Evolutionary conservation across 306 rosid genomes (phyloP).

Genomic region (Pterocarpus macrocarpus): DNA sequence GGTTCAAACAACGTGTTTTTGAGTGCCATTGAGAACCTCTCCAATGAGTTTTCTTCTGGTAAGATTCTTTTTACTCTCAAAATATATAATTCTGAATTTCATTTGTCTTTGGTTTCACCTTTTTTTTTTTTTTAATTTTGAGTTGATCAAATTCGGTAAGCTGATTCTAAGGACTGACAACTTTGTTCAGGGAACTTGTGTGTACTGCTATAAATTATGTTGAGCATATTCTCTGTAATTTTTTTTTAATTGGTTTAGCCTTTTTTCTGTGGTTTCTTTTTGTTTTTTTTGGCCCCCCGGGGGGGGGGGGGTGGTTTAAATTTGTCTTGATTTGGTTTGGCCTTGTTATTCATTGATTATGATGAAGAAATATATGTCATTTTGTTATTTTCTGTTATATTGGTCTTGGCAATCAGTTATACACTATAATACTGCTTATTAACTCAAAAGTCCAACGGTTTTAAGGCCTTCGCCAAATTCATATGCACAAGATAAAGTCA

Average conservation of each 20-base stretch:
- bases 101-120: background rate
- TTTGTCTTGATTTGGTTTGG: conserved; percentile 1
- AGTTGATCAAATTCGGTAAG: too few relatives aligned
- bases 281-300: too few relatives aligned
- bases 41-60: conserved; percentile 73
- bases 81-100: background rate
- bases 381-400: background rate
- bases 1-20: conserved; percentile 65
- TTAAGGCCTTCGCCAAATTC: background rate
- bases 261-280: background rate
- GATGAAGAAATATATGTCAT: background rate
- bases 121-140: background rate
- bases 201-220: background rate
- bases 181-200: background rate
- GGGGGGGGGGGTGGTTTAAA: too few relatives aligned
- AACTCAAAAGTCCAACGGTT: background rate
- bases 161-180: too few relatives aligned
- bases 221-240: background rate
- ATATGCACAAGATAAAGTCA: background rate
- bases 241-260: conserved; percentile 1
- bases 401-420: background rate
- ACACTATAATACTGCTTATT: background rate
- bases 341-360: background rate
- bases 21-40: conserved; percentile 66
- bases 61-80: conserved; percentile 14